Conservation (phyloP, 805 yeast genomes). For the Cyberlindnera euphorbiiphila region DNA sequence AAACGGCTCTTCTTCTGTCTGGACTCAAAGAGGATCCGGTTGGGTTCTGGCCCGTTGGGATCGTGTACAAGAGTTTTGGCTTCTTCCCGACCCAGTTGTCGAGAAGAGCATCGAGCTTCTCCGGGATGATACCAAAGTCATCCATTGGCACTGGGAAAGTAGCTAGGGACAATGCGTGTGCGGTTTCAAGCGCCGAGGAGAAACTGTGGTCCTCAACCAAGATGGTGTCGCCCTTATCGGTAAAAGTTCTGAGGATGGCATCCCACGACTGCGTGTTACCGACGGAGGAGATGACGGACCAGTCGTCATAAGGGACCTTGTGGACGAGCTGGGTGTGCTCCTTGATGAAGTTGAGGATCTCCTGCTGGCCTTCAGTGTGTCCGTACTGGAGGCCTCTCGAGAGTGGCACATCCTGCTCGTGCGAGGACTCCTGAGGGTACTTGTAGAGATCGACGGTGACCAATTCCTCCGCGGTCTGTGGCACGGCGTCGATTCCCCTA, state of each 20-base stretch:
- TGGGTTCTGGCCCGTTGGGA: conserved; percentile 97
- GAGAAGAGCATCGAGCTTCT: conserved; percentile 55
- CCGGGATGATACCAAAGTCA: conserved; percentile 72
- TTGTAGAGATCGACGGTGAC: conserved; percentile 36
- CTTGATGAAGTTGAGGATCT: conserved; percentile 59
- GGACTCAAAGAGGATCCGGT: conserved; percentile 81
- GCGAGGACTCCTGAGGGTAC: conserved; percentile 39
- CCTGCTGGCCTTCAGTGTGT: conserved; percentile 73
- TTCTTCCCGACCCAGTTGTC: conserved; percentile 68
- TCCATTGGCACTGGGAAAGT: conserved; percentile 78
- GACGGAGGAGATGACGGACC: conserved; percentile 67
- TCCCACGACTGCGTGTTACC: conserved; percentile 96
- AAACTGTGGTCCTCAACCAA: conserved; percentile 80
- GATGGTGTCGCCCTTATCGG: conserved; percentile 76
- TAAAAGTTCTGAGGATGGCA: conserved; percentile 71
- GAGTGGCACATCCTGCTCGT: conserved; percentile 63
- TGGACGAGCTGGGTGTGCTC: conserved; percentile 66
- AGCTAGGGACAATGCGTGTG: conserved; percentile 64
- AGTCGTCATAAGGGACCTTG: conserved; percentile 50
- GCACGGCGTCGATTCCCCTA: conserved; percentile 69
- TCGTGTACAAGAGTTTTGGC: conserved; percentile 86
- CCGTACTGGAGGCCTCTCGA: conserved; percentile 93
- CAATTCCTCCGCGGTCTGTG: conserved; percentile 36
- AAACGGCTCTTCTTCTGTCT: conserved; percentile 76
- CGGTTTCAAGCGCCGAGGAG: conserved; percentile 81